phyloP scores from a whole-genome alignment of 495 filamentous ascomycete species.

The Podospora sp. region DNA sequence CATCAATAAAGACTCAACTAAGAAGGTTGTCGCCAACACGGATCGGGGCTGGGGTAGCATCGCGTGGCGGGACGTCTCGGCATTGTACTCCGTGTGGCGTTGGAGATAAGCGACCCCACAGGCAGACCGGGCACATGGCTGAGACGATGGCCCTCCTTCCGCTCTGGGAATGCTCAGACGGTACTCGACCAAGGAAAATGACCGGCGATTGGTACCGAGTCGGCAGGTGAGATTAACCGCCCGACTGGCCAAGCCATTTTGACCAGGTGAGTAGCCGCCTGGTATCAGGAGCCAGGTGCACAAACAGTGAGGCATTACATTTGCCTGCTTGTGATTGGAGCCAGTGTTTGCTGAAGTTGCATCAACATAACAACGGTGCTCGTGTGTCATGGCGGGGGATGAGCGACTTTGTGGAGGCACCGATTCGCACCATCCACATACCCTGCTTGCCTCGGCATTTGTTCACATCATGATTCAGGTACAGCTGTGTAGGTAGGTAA shows the following conservation, averaged over 20 bases:
- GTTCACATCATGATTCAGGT: no score
- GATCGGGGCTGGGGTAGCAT: neutral
- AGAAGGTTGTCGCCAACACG: neutral
- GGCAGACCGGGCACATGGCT: neutral
- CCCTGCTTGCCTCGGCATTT: no score
- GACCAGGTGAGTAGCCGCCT: neutral
- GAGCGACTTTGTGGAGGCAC: no score
- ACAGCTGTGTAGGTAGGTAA: no score
- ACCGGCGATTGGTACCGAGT: neutral
- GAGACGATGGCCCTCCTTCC: neutral
- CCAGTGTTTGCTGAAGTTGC: no score
- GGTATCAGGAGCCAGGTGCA: neutral
- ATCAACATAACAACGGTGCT: no score
- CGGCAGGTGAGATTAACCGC: neutral
- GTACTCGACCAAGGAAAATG: neutral
- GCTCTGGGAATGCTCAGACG: neutral
- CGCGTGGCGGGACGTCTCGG: neutral
- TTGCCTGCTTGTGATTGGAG: no score
- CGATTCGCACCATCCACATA: no score
- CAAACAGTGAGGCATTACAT: no score
- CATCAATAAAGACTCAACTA: slow-evolving; percentile 1
- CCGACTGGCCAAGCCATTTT: neutral
- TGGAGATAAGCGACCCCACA: neutral
- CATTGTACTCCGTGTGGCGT: neutral
- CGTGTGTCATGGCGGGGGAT: no score